phyloP scores from a whole-genome alignment of 2,329 filamentous ascomycete species.

The Ascochyta koolunga region DNA sequence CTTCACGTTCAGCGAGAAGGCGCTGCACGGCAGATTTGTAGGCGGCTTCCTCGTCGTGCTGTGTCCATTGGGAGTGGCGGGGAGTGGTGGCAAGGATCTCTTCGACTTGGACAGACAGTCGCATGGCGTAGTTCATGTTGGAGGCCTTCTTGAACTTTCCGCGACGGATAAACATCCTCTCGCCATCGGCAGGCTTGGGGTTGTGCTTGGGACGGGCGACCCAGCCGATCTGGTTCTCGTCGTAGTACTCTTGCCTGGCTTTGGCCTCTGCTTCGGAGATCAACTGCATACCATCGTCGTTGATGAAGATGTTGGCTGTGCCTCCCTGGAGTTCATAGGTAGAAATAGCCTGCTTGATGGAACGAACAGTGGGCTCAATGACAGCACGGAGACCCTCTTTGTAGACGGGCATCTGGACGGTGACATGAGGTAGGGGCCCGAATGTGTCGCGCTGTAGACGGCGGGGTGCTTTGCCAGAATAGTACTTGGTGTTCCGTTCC shows the following conservation, averaged over 20 bases:
- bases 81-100: constrained; percentile 56
- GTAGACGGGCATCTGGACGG: constrained; percentile 85
- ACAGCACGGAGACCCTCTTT: constrained; percentile 80
- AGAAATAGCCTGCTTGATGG: constrained; percentile 70
- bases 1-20: constrained; percentile 68
- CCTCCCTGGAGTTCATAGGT: constrained; percentile 64
- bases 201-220: constrained; percentile 55
- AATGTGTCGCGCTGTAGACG: constrained; percentile 58
- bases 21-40: constrained; percentile 57
- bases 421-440: constrained; percentile 71
- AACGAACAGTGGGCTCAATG: constrained; percentile 77
- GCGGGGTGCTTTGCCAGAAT: constrained; percentile 65
- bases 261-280: constrained; percentile 56
- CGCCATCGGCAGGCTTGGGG: constrained; percentile 25
- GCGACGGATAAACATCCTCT: constrained; percentile 32
- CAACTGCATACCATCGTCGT: constrained; percentile 72
- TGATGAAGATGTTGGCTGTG: constrained; percentile 70
- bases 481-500: constrained; percentile 78
- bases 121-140: constrained; percentile 76
- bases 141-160: constrained; percentile 59
- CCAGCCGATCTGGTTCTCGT: constrained; percentile 59
- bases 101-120: constrained; percentile 67
- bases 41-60: constrained; percentile 46
- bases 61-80: constrained; percentile 31
- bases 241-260: constrained; percentile 56